A percentile compares a stretch with the other conserved stretches of the same genome.
Conservation (phyloP, 2,329 filamentous ascomycete species). For the Fusarium pseudonygamai region DNA sequence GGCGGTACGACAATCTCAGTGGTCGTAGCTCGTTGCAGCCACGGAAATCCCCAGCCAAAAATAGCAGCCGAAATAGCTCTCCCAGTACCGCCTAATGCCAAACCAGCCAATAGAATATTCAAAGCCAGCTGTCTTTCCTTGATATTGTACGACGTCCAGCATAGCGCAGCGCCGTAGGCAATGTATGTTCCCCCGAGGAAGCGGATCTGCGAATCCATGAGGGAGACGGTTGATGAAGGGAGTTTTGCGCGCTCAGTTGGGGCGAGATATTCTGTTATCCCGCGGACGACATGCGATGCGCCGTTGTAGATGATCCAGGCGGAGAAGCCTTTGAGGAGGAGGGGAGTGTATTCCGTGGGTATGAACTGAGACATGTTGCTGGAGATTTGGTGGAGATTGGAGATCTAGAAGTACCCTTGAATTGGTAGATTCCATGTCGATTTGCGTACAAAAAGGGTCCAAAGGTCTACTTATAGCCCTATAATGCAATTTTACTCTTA, state of each 20-base stretch:
- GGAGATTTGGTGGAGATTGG: background rate
- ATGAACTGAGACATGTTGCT: background rate
- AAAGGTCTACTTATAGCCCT: background rate
- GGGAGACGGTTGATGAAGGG: background rate
- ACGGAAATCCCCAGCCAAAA: background rate
- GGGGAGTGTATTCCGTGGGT: background rate
- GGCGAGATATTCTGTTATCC: background rate
- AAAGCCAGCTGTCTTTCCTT: background rate
- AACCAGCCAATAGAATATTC: background rate
- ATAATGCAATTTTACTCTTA: fast-evolving
- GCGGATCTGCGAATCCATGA: background rate
- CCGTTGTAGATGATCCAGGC: background rate
- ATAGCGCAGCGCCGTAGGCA: background rate
- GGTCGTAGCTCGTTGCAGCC: background rate
- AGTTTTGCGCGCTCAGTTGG: background rate
- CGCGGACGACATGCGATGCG: background rate
- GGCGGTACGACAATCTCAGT: background rate
- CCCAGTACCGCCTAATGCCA: background rate
- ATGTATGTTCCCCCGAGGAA: background rate
- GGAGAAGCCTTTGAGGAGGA: background rate
- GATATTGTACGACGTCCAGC: background rate
- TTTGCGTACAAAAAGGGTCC: fast-evolving
- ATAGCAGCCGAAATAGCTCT: background rate
- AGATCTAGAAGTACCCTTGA: background rate
- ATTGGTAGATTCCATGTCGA: too few species aligned